Conservation (phyloP, 2,329 filamentous ascomycete genomes). For the Ophiostoma sp. region DNA sequence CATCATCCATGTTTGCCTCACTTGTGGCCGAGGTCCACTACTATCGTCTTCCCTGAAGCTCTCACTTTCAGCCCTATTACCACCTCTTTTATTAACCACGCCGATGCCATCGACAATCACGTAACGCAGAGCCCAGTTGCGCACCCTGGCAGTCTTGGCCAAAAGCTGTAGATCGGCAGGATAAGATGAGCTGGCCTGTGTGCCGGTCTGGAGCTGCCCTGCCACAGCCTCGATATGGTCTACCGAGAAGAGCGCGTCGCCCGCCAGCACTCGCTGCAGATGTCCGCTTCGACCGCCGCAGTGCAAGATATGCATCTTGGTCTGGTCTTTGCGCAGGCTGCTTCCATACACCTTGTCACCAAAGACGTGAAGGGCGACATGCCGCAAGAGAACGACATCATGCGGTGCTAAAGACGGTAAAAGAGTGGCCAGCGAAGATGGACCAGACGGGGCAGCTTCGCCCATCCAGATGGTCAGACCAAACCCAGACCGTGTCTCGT, state of each 20-base stretch:
- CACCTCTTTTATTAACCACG: no score
- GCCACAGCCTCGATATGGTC: slow-evolving; percentile 45
- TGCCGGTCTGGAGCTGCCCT: slow-evolving; percentile 27
- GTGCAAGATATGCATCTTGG: slow-evolving; percentile 67
- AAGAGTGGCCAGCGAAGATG: slow-evolving; percentile 37
- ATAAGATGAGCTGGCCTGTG: slow-evolving; percentile 33
- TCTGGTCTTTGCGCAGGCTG: slow-evolving; percentile 70
- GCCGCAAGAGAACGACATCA: slow-evolving; percentile 77
- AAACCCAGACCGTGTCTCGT: slow-evolving; percentile 81
- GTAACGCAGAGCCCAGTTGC: slow-evolving; percentile 73
- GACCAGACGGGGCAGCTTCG: slow-evolving; percentile 21
- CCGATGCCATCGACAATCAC: slow-evolving; percentile 42
- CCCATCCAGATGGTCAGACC: slow-evolving; percentile 79
- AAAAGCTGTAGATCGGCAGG: slow-evolving; percentile 44
- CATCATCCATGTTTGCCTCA: slow-evolving; percentile 18
- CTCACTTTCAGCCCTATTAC: background rate
- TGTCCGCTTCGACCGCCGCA: slow-evolving; percentile 50
- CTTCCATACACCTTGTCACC: slow-evolving; percentile 79
- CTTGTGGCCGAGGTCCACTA: background rate
- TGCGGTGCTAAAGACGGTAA: slow-evolving; percentile 59
- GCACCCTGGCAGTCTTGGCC: slow-evolving; percentile 65
- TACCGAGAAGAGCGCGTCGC: slow-evolving; percentile 52
- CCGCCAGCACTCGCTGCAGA: slow-evolving; percentile 42
- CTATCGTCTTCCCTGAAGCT: background rate
- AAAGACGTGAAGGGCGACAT: slow-evolving; percentile 77